phyloP scores from a whole-genome alignment of 1,284 basidiomycete species.

The Pseudozyma tsukubaensis region DNA sequence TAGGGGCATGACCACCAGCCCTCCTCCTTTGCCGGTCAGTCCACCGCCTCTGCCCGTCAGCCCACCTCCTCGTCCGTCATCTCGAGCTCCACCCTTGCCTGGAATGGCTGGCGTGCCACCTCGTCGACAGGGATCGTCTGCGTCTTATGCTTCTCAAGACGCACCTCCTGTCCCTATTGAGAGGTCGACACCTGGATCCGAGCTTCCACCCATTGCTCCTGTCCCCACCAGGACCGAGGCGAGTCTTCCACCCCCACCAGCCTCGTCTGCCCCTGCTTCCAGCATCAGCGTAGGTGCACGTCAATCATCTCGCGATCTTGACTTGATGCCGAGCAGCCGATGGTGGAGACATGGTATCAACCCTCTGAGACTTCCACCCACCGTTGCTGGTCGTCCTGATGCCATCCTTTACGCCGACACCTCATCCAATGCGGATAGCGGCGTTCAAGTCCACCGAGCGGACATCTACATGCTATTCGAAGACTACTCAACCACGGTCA shows the following conservation, averaged over 20 bases:
- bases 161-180: constrained; percentile 35
- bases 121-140: constrained; percentile 38
- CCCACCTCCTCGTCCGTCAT: constrained; percentile 76
- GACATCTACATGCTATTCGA: constrained; percentile 57
- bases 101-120: constrained; percentile 83
- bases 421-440: constrained; percentile 17
- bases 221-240: constrained; percentile 11
- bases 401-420: constrained; percentile 53
- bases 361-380: constrained; percentile 56
- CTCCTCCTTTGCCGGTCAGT: constrained; percentile 66
- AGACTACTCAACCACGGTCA: constrained; percentile 55
- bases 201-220: constrained; percentile 8
- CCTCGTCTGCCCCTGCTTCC: constrained; percentile 1
- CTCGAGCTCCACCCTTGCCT: constrained; percentile 86
- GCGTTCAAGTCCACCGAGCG: constrained; percentile 31
- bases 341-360: constrained; percentile 61
- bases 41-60: constrained; percentile 47
- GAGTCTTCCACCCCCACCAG: constrained; percentile 15
- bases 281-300: constrained; percentile 24
- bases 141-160: constrained; percentile 24
- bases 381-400: constrained; percentile 51
- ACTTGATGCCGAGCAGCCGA: constrained; percentile 55
- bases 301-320: constrained; percentile 56
- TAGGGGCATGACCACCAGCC: constrained; percentile 69
- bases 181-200: constrained; percentile 16